These are phyloP conservation scores for Tricholoma flavovirens DNA, from an alignment of 768 basidiomycete species.

Conservation along the genomic window DNA sequence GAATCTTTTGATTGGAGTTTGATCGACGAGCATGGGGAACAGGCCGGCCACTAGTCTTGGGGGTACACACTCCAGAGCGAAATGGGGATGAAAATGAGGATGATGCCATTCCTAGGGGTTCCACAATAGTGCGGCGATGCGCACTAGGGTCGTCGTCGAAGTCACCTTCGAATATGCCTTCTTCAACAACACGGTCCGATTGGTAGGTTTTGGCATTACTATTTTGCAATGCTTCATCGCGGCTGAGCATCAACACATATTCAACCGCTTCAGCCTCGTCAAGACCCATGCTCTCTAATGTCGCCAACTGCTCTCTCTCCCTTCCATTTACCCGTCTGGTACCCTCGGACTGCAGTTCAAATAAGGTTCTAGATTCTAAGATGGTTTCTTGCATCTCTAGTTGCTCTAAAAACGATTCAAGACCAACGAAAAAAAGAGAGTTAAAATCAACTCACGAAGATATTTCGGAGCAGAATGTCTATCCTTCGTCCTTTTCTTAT, in stretches of 20 bases:
- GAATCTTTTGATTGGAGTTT: constrained; percentile 46
- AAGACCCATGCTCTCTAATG: constrained; percentile 60
- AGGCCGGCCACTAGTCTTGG: constrained; percentile 16
- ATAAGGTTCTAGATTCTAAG: constrained; percentile 46
- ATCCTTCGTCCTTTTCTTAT: constrained; percentile 28
- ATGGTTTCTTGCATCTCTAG: constrained; percentile 60
- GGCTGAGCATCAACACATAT: constrained; percentile 79
- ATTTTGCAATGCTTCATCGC: constrained; percentile 53
- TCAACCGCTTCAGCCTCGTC: constrained; percentile 72
- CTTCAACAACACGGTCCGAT: constrained; percentile 25
- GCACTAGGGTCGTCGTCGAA: constrained; percentile 35
- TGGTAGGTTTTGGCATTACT: neutral
- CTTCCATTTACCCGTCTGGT: constrained; percentile 35
- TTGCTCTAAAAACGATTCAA: constrained; percentile 40
- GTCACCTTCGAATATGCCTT: constrained; percentile 54
- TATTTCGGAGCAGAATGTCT: constrained; percentile 33
- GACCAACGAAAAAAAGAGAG: constrained; percentile 1
- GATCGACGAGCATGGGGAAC: constrained; percentile 25
- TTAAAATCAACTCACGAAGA: constrained; percentile 32
- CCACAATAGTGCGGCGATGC: constrained; percentile 14
- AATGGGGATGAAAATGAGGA: constrained; percentile 15
- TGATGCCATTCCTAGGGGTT: neutral
- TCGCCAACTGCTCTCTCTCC: constrained; percentile 51
- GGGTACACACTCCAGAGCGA: constrained; percentile 17
- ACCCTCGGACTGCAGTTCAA: constrained; percentile 44